phyloP scores from a whole-genome alignment of 805 yeast genomes.

The Ogataea paraovalis region DNA sequence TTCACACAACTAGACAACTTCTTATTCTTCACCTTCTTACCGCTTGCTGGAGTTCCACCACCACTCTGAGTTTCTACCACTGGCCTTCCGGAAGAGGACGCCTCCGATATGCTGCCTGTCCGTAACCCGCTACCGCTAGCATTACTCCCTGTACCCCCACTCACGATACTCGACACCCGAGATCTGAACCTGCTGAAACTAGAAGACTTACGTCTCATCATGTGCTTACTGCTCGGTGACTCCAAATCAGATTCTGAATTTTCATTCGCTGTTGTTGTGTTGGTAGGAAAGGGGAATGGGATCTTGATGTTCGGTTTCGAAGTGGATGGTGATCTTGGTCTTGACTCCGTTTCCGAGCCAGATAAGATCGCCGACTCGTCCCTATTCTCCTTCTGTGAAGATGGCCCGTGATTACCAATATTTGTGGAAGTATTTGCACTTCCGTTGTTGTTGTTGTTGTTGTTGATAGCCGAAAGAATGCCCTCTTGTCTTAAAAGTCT shows the following conservation, averaged over 20 bases:
- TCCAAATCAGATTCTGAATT: not conserved
- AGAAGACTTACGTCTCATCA: constrained; percentile 6
- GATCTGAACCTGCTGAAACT: constrained; percentile 18
- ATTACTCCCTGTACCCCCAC: too few species aligned
- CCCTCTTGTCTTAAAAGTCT: constrained; percentile 6
- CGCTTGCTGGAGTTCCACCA: too few species aligned
- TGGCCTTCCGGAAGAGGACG: too few species aligned
- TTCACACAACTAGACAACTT: constrained; percentile 52
- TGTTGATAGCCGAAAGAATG: not conserved
- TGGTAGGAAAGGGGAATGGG: not conserved
- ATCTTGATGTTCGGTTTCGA: not conserved
- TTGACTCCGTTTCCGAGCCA: constrained; percentile 4
- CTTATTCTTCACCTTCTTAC: constrained; percentile 26
- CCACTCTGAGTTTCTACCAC: too few species aligned
- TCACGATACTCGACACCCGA: constrained; percentile 22
- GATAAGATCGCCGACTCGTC: not conserved
- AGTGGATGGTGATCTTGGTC: not conserved
- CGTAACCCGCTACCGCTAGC: too few species aligned
- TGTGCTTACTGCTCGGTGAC: not conserved
- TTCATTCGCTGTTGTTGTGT: not conserved
- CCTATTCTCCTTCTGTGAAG: not conserved
- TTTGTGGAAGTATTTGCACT: too few species aligned
- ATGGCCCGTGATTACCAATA: too few species aligned
- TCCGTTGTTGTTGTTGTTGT: not conserved
- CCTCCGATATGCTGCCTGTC: too few species aligned